Evolutionary conservation across 495 filamentous ascomycete genomes (phyloP).

Genomic region (Thermochaetoides thermophila): DNA sequence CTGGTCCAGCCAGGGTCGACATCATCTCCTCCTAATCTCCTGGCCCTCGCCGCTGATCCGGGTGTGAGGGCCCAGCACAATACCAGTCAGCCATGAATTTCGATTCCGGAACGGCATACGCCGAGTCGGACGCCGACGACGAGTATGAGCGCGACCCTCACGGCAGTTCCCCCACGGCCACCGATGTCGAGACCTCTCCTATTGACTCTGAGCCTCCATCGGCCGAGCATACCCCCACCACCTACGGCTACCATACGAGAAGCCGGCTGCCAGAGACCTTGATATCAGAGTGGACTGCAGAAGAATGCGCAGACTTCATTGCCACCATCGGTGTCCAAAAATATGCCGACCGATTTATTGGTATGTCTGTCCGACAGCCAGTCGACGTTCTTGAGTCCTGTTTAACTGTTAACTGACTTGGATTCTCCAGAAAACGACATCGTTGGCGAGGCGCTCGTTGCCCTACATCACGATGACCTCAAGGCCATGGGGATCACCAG

Average conservation of each 20-base stretch:
- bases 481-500: constrained; percentile 87
- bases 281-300: constrained; percentile 77
- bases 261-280: constrained; percentile 59
- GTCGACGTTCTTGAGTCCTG: constrained; percentile 3
- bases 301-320: constrained; percentile 80
- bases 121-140: constrained; percentile 86
- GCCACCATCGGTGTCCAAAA: constrained; percentile 63
- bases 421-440: constrained; percentile 69
- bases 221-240: constrained; percentile 77
- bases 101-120: constrained; percentile 47
- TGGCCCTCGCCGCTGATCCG: constrained; percentile 12
- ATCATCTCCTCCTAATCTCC: neutral
- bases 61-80: constrained; percentile 14
- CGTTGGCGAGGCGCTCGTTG: constrained; percentile 79
- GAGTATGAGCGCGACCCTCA: constrained; percentile 76
- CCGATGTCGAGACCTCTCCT: constrained; percentile 65
- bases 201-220: constrained; percentile 69
- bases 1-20: neutral
- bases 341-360: constrained; percentile 69
- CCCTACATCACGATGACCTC: constrained; percentile 79
- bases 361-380: constrained; percentile 16
- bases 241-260: constrained; percentile 55
- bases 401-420: constrained; percentile 17
- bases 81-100: constrained; percentile 35
- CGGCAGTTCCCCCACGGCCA: constrained; percentile 55